Base-by-base conservation (phyloP, 441 rosid species). In the Aleurites moluccanus region DNA sequence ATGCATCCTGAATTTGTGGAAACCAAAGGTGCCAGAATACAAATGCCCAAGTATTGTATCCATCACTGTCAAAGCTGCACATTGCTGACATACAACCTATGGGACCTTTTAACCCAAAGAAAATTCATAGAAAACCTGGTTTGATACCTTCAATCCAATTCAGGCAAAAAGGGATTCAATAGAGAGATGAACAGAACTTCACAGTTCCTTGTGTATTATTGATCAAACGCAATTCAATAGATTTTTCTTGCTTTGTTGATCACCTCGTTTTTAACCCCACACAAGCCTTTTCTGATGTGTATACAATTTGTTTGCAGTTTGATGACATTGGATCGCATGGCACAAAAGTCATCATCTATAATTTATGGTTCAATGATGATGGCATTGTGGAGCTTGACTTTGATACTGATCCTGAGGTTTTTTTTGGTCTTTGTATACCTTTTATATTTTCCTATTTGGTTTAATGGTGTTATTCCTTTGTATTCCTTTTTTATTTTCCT, bases 321-420 rank as follows among this genome's bases (percentile, higher is more conserved):
- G 89, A 90, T 65, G 88, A 89, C 79, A 72, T 95, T 74, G 92
- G 91, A 59, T 38, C 84, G 5, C 96, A 88, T 86, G 99, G 98
- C 68, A 95, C 99, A 67, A 95, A 91, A 86, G 82, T 95, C 78
- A 82, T 93, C 28, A 80, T 95, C 74, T 95, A 93, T 81, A 95
- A 95, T 82, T 74, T 95, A 76, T 95, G 99, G 99, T 81, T 80
- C 75, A 86, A 74, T 80, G 85, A 89, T 47, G 92, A 86, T 59
- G 92, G 90, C 49, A 84, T 78, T 45, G 6, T 83, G 85, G 99
- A 95, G 85, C 86, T 95, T 69, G 97, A 95, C 84, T 91, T 95
- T 53, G 89, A 88, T 80, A 73, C 85, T 1, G 90, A 83, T 84
- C 72, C 87, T 64, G 85, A 86, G 97, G 99, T 95, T 78, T 68